Conservation (phyloP, 768 basidiomycete genomes). For the Leccinum barrowsii region DNA sequence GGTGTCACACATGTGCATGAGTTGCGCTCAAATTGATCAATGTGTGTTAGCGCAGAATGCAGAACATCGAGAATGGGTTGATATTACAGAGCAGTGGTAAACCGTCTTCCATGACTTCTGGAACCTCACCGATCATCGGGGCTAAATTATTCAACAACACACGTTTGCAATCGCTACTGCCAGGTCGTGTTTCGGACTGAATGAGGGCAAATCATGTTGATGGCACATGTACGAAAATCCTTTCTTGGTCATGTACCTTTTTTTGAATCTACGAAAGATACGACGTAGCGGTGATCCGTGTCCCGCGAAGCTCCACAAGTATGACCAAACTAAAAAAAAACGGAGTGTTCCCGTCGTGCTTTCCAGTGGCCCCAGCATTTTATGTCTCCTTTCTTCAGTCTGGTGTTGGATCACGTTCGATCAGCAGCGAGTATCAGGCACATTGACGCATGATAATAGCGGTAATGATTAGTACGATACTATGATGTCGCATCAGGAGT, state of each 20-base stretch:
- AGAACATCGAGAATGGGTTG: neutral
- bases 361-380: no score
- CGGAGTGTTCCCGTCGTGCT: no score
- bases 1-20: neutral
- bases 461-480: no score
- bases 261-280: neutral
- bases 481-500: no score
- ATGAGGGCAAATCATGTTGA: neutral
- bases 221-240: neutral
- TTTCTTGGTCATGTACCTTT: no score
- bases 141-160: no score
- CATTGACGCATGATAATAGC: no score
- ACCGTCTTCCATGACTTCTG: neutral
- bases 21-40: neutral
- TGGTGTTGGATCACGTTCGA: no score
- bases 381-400: no score
- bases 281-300: neutral
- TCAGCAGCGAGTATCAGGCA: no score
- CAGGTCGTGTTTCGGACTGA: neutral
- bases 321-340: no score
- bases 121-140: neutral
- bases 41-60: neutral
- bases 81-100: neutral
- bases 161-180: neutral
- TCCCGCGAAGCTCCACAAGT: neutral